A percentile compares a stretch with the other conserved stretches of the same genome.
phyloP scores from a whole-genome alignment of 176 grass and related monocot species.

The Melocanna baccifera region DNA sequence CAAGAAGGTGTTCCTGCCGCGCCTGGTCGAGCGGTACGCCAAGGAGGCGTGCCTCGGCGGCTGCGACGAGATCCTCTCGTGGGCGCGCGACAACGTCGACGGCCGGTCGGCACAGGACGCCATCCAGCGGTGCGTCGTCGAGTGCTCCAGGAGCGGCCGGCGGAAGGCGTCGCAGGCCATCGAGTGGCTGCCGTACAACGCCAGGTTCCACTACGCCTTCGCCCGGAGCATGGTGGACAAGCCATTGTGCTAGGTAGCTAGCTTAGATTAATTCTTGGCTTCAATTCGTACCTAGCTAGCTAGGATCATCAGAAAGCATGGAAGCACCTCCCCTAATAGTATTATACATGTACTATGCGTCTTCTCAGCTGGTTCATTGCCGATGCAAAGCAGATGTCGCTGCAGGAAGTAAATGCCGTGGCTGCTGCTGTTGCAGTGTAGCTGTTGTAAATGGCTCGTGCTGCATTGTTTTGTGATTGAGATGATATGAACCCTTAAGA shows the following conservation, averaged over 20 bases:
- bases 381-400: neutral
- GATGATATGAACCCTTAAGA: neutral
- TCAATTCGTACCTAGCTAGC: neutral
- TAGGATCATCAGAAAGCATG: too few relatives aligned
- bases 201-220: slow-evolving; percentile 76
- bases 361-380: neutral
- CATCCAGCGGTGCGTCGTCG: slow-evolving; percentile 38
- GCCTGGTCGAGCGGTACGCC: slow-evolving; percentile 73
- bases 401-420: neutral
- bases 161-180: slow-evolving; percentile 71
- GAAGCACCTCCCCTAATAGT: too few relatives aligned
- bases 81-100: slow-evolving; percentile 52
- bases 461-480: neutral
- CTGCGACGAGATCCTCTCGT: slow-evolving; percentile 51
- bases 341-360: neutral
- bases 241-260: slow-evolving; percentile 9
- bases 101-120: slow-evolving; percentile 44
- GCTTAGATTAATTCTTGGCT: neutral
- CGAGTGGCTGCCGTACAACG: slow-evolving; percentile 91
- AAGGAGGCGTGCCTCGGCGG: slow-evolving; percentile 52
- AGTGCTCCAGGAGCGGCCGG: slow-evolving; percentile 15
- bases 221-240: slow-evolving; percentile 54
- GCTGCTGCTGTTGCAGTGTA: neutral
- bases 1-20: slow-evolving; percentile 70
- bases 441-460: neutral